Evolutionary conservation across 2,329 filamentous ascomycete species (phyloP).

Genomic region (Colletotrichum euphorbiae): DNA sequence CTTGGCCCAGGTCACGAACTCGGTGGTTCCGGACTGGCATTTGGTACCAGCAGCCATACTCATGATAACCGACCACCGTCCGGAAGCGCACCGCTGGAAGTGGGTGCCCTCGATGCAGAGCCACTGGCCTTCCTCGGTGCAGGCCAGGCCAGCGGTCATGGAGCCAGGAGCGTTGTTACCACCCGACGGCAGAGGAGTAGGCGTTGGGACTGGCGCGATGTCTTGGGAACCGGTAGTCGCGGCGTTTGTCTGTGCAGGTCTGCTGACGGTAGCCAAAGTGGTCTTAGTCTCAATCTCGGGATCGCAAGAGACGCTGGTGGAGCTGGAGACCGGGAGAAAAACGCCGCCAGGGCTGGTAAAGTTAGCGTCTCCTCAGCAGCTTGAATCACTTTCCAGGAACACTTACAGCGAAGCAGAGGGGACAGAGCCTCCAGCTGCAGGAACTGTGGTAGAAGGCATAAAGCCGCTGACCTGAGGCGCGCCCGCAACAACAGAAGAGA

Average conservation of each 20-base stretch:
- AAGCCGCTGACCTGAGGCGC: slow-evolving; percentile 5
- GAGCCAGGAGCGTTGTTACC: slow-evolving; percentile 44
- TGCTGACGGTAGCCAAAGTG: slow-evolving; percentile 44
- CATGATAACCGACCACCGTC: slow-evolving; percentile 63
- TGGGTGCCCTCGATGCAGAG: slow-evolving; percentile 66
- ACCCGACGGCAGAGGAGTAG: slow-evolving; percentile 29
- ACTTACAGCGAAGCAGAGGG: slow-evolving; percentile 45
- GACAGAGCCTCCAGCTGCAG: slow-evolving; percentile 36
- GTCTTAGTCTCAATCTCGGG: slow-evolving; percentile 37
- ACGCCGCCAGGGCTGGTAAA: slow-evolving; percentile 56
- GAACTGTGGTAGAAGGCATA: slow-evolving; percentile 29
- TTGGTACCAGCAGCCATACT: slow-evolving; percentile 65
- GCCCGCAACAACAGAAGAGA: neutral
- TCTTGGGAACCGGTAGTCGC: neutral
- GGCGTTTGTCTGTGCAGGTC: slow-evolving; percentile 39
- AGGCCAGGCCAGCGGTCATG: slow-evolving; percentile 55
- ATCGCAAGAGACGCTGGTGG: slow-evolving; percentile 39
- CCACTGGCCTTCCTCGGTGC: slow-evolving; percentile 67
- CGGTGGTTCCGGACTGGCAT: slow-evolving; percentile 53
- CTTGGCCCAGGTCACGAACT: slow-evolving; percentile 44
- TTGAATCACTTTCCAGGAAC: neutral
- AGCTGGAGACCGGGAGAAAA: slow-evolving; percentile 51
- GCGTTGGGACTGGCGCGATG: slow-evolving; percentile 11
- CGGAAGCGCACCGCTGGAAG: slow-evolving; percentile 73
- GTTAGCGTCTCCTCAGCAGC: slow-evolving; percentile 36